Evolutionary conservation across 148 eudicot genomes (phyloP).

Genomic region (Silene conica): DNA sequence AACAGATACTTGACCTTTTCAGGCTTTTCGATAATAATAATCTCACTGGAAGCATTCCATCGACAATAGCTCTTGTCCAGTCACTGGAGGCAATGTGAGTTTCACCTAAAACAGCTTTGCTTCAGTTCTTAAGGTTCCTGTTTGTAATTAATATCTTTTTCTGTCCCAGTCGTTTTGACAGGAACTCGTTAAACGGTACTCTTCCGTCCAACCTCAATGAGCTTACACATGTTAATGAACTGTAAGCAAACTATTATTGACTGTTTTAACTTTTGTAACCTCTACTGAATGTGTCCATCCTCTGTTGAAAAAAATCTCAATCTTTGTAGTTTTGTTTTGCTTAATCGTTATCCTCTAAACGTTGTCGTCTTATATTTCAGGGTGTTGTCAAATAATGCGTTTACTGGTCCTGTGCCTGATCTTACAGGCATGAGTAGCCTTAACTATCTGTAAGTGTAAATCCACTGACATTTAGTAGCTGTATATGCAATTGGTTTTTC

Average conservation of each 20-base stretch:
- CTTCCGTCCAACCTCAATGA: constrained; percentile 51
- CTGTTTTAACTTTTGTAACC: constrained; percentile 2
- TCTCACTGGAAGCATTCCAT: constrained; percentile 59
- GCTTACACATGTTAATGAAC: constrained; percentile 48
- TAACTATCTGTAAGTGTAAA: constrained; percentile 50
- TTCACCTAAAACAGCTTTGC: background rate
- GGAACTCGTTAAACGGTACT: constrained; percentile 51
- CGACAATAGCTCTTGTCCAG: constrained; percentile 48
- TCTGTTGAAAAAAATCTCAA: background rate
- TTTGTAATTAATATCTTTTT: constrained; percentile 13
- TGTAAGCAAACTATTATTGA: constrained; percentile 46
- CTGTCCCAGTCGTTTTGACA: constrained; percentile 64
- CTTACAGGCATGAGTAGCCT: constrained; percentile 58
- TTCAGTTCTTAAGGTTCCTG: background rate
- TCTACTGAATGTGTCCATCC: too few species aligned
- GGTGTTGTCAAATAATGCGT: constrained; percentile 60
- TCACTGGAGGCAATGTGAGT: constrained; percentile 73
- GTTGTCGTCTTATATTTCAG: constrained; percentile 35
- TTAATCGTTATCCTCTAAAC: background rate
- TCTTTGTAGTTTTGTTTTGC: background rate
- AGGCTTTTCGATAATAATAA: constrained; percentile 79
- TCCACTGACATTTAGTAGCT: background rate
- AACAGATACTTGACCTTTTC: constrained; percentile 11
- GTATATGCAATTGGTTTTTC: background rate
- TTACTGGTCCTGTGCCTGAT: constrained; percentile 61